These are phyloP conservation scores for Penicillium tannophilum DNA, from an alignment of 495 filamentous ascomycete genomes.

Conservation along the genomic window DNA sequence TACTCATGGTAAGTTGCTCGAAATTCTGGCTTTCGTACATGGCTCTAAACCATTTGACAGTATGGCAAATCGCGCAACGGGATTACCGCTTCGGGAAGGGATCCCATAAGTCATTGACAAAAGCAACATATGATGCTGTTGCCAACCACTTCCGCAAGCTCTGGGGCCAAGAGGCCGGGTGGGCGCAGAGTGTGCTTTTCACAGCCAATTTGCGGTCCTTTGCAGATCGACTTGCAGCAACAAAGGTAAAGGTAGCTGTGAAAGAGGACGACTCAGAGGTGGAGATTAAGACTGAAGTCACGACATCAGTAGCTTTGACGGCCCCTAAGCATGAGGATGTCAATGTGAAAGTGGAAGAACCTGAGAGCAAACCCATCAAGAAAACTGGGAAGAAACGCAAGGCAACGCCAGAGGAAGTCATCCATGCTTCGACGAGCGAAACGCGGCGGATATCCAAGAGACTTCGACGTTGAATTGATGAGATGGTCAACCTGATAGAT, in stretches of 20 bases:
- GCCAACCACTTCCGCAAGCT: slow-evolving; percentile 86
- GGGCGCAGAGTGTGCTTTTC: slow-evolving; percentile 97
- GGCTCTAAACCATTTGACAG: slow-evolving; percentile 39
- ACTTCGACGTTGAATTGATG: slow-evolving; percentile 21
- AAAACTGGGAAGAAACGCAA: slow-evolving; percentile 23
- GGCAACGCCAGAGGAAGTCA: slow-evolving; percentile 18
- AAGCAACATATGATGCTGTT: slow-evolving; percentile 84
- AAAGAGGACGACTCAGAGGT: slow-evolving; percentile 31
- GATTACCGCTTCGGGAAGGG: slow-evolving; percentile 92
- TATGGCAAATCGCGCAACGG: slow-evolving; percentile 96
- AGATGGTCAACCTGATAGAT: neutral
- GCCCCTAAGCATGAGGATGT: slow-evolving; percentile 21
- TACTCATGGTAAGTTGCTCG: slow-evolving; percentile 69
- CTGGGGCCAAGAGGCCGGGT: slow-evolving; percentile 94
- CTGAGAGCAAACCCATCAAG: slow-evolving; percentile 20
- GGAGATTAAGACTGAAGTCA: slow-evolving; percentile 33
- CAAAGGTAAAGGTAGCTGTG: slow-evolving; percentile 40
- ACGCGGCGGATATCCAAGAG: slow-evolving; percentile 44
- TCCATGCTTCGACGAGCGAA: slow-evolving; percentile 35
- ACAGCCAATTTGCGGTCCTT: slow-evolving; percentile 91
- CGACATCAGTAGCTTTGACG: slow-evolving; percentile 31
- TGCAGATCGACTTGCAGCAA: slow-evolving; percentile 60
- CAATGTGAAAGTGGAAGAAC: slow-evolving; percentile 25
- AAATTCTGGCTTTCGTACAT: neutral
- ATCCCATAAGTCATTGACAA: slow-evolving; percentile 83